These are phyloP conservation scores for Pleoardoris graminearum DNA, from an alignment of 2,329 filamentous ascomycete genomes.

Conservation along the genomic window DNA sequence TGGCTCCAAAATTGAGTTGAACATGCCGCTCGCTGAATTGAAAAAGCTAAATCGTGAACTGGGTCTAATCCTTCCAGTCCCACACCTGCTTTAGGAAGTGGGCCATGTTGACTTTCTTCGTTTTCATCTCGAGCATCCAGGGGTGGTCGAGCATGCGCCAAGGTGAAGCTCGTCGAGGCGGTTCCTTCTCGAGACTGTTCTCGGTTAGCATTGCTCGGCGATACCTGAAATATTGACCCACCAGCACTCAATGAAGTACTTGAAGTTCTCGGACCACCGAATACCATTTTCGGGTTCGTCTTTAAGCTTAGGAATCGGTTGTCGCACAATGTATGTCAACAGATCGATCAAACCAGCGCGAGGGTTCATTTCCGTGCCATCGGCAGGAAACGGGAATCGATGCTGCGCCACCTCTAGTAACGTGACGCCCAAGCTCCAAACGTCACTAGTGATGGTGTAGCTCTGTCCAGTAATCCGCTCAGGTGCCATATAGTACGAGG, in stretches of 20 bases:
- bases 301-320: slow-evolving; percentile 92
- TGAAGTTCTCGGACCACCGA: slow-evolving; percentile 95
- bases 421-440: slow-evolving; percentile 97
- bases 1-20: slow-evolving; percentile 25
- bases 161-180: slow-evolving; percentile 81
- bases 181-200: slow-evolving; percentile 87
- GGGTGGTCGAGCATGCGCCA: slow-evolving; percentile 99
- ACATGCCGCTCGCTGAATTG: slow-evolving; percentile 18
- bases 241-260: slow-evolving; percentile 99
- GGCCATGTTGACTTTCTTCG: slow-evolving; percentile 96
- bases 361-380: slow-evolving; percentile 93
- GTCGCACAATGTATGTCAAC: slow-evolving; percentile 94
- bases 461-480: slow-evolving; percentile 97
- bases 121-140: slow-evolving; percentile 96
- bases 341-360: slow-evolving; percentile 91
- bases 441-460: slow-evolving; percentile 97
- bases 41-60: slow-evolving; percentile 2
- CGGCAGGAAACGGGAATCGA: slow-evolving; percentile 95
- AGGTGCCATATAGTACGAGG: slow-evolving; percentile 98
- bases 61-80: slow-evolving; percentile 79
- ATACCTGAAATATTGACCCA: slow-evolving; percentile 56
- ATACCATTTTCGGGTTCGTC: slow-evolving; percentile 90
- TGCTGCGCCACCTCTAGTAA: slow-evolving; percentile 99
- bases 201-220: slow-evolving; percentile 25
- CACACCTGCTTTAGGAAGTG: slow-evolving; percentile 93